Evolutionary conservation across 768 basidiomycete species (phyloP).

Genomic region (Rhodotorula graminis): DNA sequence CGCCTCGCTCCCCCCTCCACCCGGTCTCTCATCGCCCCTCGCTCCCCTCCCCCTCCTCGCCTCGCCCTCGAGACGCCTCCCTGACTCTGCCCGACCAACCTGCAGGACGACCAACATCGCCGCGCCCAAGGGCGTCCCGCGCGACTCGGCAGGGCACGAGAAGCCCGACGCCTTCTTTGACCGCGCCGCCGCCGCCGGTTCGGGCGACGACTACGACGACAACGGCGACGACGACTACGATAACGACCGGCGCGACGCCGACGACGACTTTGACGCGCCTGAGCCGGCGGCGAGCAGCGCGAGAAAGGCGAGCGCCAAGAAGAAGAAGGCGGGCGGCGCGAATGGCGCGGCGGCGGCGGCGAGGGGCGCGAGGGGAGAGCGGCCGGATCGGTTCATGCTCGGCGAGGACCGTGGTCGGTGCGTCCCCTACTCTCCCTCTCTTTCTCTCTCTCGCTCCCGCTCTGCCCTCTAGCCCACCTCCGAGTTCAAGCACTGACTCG

Average conservation of each 20-base stretch:
- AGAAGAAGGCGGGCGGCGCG: constrained; percentile 5
- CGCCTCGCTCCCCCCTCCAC: too few relatives aligned
- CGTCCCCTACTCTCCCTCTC: neutral
- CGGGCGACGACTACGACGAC: neutral
- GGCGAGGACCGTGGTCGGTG: constrained; percentile 26
- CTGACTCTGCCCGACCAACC: too few relatives aligned
- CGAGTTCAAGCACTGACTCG: too few relatives aligned
- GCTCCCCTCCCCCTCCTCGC: neutral
- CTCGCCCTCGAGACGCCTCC: neutral
- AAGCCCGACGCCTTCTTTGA: constrained; percentile 28
- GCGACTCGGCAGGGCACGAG: constrained; percentile 37
- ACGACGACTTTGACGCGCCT: neutral
- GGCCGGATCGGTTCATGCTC: constrained; percentile 11
- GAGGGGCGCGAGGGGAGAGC: neutral
- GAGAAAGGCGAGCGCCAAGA: constrained; percentile 7
- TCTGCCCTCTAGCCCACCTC: too few relatives aligned
- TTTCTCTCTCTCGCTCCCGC: too few relatives aligned
- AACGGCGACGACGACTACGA: neutral
- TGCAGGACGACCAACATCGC: constrained; percentile 44
- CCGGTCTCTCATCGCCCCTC: neutral
- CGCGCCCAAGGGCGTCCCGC: constrained; percentile 45
- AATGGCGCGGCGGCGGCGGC: neutral
- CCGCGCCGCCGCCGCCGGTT: neutral
- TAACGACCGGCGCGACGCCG: neutral
- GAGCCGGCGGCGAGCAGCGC: neutral